These are phyloP conservation scores for Penicillium brasilianum DNA, from an alignment of 2,329 filamentous ascomycete genomes.

Conservation along the genomic window DNA sequence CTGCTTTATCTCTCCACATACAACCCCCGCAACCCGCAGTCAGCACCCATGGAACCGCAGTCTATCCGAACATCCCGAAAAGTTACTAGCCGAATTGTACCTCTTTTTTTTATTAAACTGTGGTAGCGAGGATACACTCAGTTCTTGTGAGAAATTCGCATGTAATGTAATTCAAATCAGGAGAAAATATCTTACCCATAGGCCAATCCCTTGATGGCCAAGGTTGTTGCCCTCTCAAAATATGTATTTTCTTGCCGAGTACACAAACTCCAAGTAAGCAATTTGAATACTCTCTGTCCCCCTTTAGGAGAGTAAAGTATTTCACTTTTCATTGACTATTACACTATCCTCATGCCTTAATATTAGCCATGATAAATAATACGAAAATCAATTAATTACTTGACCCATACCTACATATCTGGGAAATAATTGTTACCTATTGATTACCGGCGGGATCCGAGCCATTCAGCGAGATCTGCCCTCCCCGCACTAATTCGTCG, in stretches of 20 bases:
- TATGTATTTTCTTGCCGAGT: too few species aligned
- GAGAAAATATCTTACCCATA: neutral
- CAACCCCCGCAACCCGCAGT: constrained; percentile 10
- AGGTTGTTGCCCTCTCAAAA: too few species aligned
- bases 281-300: neutral
- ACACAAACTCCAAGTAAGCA: neutral
- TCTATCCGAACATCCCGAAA: constrained; percentile 5
- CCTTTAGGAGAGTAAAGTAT: neutral
- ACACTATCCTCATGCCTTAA: neutral
- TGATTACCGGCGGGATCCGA: constrained; percentile 14
- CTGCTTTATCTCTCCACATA: neutral
- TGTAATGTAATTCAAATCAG: neutral
- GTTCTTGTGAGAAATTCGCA: neutral
- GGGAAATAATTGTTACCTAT: neutral
- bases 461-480: constrained; percentile 2
- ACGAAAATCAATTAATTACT: neutral
- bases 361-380: neutral
- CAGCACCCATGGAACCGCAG: neutral
- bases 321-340: neutral
- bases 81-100: constrained; percentile 2
- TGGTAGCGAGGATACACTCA: constrained; percentile 7
- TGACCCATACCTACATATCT: neutral
- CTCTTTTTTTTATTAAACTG: neutral
- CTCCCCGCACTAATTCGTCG: neutral
- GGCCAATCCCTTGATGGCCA: too few species aligned